Evolutionary conservation across 352 stramenopile species (phyloP).

Genomic region (Blastocystis sp.): DNA sequence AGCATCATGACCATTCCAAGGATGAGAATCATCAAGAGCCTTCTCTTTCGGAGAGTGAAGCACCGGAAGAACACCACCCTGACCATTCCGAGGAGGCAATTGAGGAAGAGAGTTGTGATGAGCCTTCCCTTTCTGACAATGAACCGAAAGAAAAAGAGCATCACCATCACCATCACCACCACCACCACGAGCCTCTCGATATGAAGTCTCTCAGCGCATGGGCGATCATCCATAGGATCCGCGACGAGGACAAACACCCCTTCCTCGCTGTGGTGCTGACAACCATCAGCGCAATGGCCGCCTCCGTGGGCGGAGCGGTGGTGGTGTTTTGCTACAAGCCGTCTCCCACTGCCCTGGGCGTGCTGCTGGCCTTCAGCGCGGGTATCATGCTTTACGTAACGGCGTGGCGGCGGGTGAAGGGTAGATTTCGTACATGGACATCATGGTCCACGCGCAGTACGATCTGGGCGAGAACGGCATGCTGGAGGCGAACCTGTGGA

Average conservation of each 20-base stretch:
- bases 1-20: neutral
- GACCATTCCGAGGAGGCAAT: neutral
- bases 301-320: conserved; percentile 29
- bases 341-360: conserved; percentile 32
- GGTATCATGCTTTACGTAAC: conserved; percentile 67
- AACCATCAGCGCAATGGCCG: conserved; percentile 49
- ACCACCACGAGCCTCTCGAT: neutral
- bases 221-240: conserved; percentile 10
- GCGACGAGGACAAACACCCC: conserved; percentile 63
- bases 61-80: neutral
- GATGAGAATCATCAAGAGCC: neutral
- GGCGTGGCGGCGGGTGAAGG: neutral
- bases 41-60: neutral
- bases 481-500: conserved; percentile 53
- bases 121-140: conserved; percentile 2
- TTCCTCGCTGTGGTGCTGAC: conserved; percentile 45
- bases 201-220: neutral
- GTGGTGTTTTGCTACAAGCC: conserved; percentile 46
- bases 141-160: neutral
- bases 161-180: conserved; percentile 8
- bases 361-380: conserved; percentile 46
- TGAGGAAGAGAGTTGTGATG: conserved; percentile 18
- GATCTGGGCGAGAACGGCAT: conserved; percentile 56
- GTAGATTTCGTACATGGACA: conserved; percentile 67
- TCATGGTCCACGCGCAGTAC: conserved; percentile 64